Evolutionary conservation across 2,329 filamentous ascomycete genomes (phyloP), one percentile per base, ranked within the genome.

Genomic region (Venturia aucupariae): DNA sequence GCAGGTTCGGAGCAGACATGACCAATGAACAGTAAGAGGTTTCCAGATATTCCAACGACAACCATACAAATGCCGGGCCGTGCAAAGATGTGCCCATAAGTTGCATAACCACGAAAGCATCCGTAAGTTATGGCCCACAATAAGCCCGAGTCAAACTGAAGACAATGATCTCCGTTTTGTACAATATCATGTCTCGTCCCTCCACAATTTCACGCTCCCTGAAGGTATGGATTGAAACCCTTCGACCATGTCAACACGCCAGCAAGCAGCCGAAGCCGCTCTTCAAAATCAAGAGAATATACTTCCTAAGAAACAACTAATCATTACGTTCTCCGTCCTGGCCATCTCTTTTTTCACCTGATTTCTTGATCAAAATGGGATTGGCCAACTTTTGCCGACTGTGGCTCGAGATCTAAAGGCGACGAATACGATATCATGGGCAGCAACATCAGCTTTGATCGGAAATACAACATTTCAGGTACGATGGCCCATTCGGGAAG

Each of bases 341-440:
- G 63, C 63, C 17, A 17, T 54, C 35, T 27, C 63, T 30, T 39
- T 48, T 32, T 41, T 65, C 8, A 41, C 65, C 35, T 46, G 22
- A 24, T 65, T 63, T 27, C 27, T 65, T 5, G 63, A 65, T n/a
- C 63, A 65, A 54, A 65, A 65, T 30, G 55, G 57, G 22, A 65
- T 65, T 51, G 63, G 57, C 8, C 57, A 63, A 35, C n/a, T 63
- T 19, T 30, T 65, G 32, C 63, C 63, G 15, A 65, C 59, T n/a
- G 48, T 65, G 11, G 63, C 57, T n/a, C 46, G 27, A 64, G 63
- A 65, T 24, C 68, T 77, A 2, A 63, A 75, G 71, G 72, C 76
- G 68, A 59, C 72, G 66, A 75, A 75, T 22, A 81, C 81, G 2
- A 86, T 86, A 60, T 78, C 80, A 1, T 84, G 82, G 82, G 80